Conservation (phyloP, 2,329 filamentous ascomycete species). For the Rugonectria rugulosa region DNA sequence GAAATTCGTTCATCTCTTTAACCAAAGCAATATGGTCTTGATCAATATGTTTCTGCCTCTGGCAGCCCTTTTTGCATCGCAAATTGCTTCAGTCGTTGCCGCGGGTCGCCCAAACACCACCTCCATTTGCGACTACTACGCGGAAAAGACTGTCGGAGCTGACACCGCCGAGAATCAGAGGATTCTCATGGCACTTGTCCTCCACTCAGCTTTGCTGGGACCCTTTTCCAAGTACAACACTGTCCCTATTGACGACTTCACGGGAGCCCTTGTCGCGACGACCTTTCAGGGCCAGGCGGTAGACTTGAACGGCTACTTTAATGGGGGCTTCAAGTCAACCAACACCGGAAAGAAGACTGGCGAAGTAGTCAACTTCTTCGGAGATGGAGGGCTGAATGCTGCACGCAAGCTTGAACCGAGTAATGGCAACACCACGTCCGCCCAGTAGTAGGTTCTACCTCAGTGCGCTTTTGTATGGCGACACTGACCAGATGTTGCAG, state of each 20-base stretch:
- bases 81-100: neutral
- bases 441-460: neutral
- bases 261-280: neutral
- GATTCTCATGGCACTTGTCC: neutral
- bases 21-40: neutral
- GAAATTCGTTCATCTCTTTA: neutral
- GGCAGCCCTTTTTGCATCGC: neutral
- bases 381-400: neutral
- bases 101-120: neutral
- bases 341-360: neutral
- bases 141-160: neutral
- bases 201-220: neutral
- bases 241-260: neutral
- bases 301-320: neutral
- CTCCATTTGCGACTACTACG: constrained; percentile 1
- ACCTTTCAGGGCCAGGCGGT: neutral
- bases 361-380: constrained; percentile 1
- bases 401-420: neutral
- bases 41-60: neutral
- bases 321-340: neutral
- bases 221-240: constrained; percentile 2
- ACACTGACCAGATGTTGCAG: neutral
- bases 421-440: neutral
- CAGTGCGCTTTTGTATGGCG: neutral
- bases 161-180: neutral